Percentiles rank a stretch among this genome's conserved stretches.
These are phyloP conservation scores for Blumeriella jaapii DNA, from an alignment of 2,329 filamentous ascomycete genomes.

Conservation along the genomic window DNA sequence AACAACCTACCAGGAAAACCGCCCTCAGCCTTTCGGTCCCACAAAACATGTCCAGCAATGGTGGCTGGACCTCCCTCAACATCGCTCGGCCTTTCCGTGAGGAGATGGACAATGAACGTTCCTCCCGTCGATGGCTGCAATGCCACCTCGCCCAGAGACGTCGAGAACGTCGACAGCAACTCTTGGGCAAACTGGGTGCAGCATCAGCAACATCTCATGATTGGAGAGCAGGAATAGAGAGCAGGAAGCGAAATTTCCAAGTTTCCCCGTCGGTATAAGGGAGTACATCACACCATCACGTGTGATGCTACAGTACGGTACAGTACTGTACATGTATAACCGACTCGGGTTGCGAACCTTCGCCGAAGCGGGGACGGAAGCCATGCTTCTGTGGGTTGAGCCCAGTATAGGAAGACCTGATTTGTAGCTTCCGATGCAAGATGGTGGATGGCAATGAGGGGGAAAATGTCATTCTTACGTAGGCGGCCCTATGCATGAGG, in stretches of 20 bases:
- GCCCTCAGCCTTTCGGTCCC: conserved; percentile 78
- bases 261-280: too few species aligned
- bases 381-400: too few species aligned
- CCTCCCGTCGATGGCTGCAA: conserved; percentile 79
- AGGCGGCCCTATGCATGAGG: conserved; percentile 1
- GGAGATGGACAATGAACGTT: conserved; percentile 64
- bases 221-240: too few species aligned
- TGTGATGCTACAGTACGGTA: too few species aligned
- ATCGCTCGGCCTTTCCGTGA: conserved; percentile 21
- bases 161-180: conserved; percentile 84
- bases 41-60: conserved; percentile 48
- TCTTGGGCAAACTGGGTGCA: conserved; percentile 72
- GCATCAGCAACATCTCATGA: neutral
- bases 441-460: neutral
- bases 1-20: conserved; percentile 62
- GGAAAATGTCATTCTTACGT: neutral
- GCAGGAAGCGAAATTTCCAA: too few species aligned
- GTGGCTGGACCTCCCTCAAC: conserved; percentile 12
- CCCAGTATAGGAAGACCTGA: neutral
- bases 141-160: conserved; percentile 73
- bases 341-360: too few species aligned
- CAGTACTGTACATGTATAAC: too few species aligned
- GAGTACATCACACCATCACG: too few species aligned
- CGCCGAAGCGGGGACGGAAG: too few species aligned
- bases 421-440: neutral